phyloP scores from a whole-genome alignment of 768 basidiomycete genomes.

The Lyophyllum semitale region DNA sequence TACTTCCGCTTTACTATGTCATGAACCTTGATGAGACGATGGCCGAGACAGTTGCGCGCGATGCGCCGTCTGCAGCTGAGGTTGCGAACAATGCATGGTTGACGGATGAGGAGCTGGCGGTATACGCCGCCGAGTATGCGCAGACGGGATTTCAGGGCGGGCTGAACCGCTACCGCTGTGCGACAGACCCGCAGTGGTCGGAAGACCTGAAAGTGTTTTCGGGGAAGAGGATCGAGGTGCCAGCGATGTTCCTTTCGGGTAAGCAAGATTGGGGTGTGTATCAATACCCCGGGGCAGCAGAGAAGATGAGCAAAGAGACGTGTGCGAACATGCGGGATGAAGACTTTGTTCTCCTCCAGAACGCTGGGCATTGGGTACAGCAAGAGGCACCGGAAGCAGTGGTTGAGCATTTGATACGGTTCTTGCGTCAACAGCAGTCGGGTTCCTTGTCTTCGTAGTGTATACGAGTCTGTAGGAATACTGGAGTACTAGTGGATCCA shows the following conservation, averaged over 20 bases:
- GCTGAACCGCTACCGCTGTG: slow-evolving; percentile 55
- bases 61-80: slow-evolving; percentile 33
- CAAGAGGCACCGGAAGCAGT: slow-evolving; percentile 53
- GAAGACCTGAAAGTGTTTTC: slow-evolving; percentile 46
- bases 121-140: slow-evolving; percentile 50
- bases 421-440: slow-evolving; percentile 29
- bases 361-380: slow-evolving; percentile 68
- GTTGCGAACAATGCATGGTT: slow-evolving; percentile 43
- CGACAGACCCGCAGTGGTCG: slow-evolving; percentile 33
- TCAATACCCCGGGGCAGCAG: slow-evolving; percentile 49
- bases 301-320: slow-evolving; percentile 41
- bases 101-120: slow-evolving; percentile 44
- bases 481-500: no score
- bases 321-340: slow-evolving; percentile 40
- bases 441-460: background rate
- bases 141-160: slow-evolving; percentile 67
- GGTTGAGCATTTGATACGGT: slow-evolving; percentile 38
- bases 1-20: slow-evolving; percentile 60
- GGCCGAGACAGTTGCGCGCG: slow-evolving; percentile 44
- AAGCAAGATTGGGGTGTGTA: slow-evolving; percentile 63
- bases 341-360: slow-evolving; percentile 52
- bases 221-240: slow-evolving; percentile 47
- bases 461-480: no score
- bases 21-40: slow-evolving; percentile 58
- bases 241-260: slow-evolving; percentile 61